Percentiles rank a stretch among this genome's conserved stretches.
phyloP scores from a whole-genome alignment of 139 green algal genomes.

The Volvox africanus region DNA sequence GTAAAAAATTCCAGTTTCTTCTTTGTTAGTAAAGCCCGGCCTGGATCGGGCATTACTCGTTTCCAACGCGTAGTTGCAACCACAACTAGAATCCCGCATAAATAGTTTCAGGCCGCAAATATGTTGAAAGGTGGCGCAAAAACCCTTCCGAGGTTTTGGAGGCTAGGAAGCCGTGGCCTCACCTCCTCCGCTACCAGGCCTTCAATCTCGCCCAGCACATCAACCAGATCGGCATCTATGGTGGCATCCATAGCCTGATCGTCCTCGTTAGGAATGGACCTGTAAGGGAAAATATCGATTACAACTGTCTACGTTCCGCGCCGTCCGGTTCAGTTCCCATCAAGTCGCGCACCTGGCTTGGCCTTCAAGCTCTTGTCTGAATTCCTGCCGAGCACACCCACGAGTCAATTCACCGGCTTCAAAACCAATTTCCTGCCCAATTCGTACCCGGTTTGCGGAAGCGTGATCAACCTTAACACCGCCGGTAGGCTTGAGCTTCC shows the following conservation, averaged over 20 bases:
- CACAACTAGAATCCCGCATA: no score
- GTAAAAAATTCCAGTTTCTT: no score
- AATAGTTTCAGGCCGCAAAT: no score
- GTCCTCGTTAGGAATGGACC: background rate
- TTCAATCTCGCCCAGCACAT: conserved; percentile 36
- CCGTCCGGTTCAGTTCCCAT: no score
- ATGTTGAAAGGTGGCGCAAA: no score
- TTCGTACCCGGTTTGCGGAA: background rate
- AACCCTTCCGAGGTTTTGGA: no score
- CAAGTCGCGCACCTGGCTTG: background rate
- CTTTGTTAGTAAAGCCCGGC: no score
- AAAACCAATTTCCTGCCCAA: background rate
- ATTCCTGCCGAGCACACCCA: background rate
- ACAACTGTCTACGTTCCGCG: no score
- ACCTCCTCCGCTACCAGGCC: conserved; percentile 9
- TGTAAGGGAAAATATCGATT: background rate
- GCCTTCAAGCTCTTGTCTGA: background rate
- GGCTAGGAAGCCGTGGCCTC: no score
- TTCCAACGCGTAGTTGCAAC: no score
- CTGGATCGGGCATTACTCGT: no score
- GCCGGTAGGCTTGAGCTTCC: conserved; percentile 21
- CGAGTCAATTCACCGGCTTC: background rate
- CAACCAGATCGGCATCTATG: background rate
- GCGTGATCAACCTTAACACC: conserved; percentile 32
- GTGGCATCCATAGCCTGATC: background rate